phyloP scores from a whole-genome alignment of 805 yeast species.

The Suhomyces xylopsoci region DNA sequence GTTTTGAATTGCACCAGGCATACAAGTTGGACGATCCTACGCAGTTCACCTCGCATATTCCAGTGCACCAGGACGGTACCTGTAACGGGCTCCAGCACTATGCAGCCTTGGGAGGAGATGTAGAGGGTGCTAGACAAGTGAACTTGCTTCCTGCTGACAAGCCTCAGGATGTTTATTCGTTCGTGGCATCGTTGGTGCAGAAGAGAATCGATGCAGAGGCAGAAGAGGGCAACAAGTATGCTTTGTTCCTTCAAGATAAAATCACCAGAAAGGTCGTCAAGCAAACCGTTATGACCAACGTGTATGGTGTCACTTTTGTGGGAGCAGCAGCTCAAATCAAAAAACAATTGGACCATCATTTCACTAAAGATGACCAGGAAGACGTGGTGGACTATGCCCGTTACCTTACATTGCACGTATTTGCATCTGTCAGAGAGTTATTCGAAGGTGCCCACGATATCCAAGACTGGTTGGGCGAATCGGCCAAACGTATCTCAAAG shows the following conservation, averaged over 20 bases:
- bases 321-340: slow-evolving; percentile 91
- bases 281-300: slow-evolving; percentile 98
- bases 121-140: slow-evolving; percentile 79
- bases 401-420: slow-evolving; percentile 75
- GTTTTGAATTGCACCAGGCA: slow-evolving; percentile 65
- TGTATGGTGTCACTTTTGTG: slow-evolving; percentile 91
- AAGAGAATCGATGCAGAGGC: slow-evolving; percentile 53
- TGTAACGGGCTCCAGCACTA: slow-evolving; percentile 85
- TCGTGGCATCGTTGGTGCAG: slow-evolving; percentile 64
- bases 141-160: slow-evolving; percentile 66
- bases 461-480: slow-evolving; percentile 93
- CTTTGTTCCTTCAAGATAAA: slow-evolving; percentile 54
- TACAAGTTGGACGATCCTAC: slow-evolving; percentile 60
- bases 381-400: slow-evolving; percentile 43
- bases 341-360: slow-evolving; percentile 65
- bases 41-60: slow-evolving; percentile 64
- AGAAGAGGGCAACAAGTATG: slow-evolving; percentile 51
- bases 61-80: slow-evolving; percentile 85
- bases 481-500: slow-evolving; percentile 77
- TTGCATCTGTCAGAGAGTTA: slow-evolving; percentile 77
- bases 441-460: slow-evolving; percentile 91
- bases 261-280: slow-evolving; percentile 86
- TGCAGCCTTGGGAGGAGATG: slow-evolving; percentile 84
- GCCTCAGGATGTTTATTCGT: slow-evolving; percentile 75
- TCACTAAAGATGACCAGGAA: slow-evolving; percentile 43